Evolutionary conservation across 352 stramenopile genomes (phyloP).

Genomic region (Blastocystis sp.): DNA sequence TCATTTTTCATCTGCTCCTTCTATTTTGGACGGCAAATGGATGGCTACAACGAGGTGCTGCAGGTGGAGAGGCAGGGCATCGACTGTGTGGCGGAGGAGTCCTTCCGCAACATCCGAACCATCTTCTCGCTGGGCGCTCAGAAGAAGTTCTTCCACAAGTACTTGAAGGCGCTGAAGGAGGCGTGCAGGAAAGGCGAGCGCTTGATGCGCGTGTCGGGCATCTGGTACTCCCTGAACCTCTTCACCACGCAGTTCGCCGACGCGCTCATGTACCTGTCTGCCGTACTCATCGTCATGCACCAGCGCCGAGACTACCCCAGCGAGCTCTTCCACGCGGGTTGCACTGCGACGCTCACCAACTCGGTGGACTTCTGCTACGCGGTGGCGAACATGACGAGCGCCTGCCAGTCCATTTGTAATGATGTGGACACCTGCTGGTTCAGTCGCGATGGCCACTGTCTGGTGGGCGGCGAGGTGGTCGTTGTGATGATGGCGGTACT

Average conservation of each 20-base stretch:
- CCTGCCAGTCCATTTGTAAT: conserved; percentile 22
- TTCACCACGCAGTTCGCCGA: conserved; percentile 74
- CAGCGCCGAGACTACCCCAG: conserved; percentile 31
- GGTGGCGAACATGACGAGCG: not conserved
- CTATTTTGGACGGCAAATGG: conserved; percentile 5
- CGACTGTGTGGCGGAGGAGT: conserved; percentile 77
- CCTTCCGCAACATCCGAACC: conserved; percentile 77
- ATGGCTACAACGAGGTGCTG: not conserved
- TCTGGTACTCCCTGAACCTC: not conserved
- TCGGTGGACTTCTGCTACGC: conserved; percentile 51
- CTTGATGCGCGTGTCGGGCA: not conserved
- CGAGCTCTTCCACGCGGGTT: not conserved
- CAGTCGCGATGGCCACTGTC: conserved; percentile 72
- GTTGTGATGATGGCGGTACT: conserved; percentile 79
- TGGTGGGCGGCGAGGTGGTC: conserved; percentile 76
- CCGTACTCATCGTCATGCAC: conserved; percentile 72
- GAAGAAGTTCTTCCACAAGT: conserved; percentile 76
- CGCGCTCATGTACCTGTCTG: conserved; percentile 76
- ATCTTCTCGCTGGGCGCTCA: conserved; percentile 80
- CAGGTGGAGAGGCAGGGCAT: conserved; percentile 71
- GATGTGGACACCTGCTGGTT: conserved; percentile 34
- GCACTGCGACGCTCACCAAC: not conserved
- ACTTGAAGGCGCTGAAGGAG: conserved; percentile 73
- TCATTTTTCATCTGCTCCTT: conserved; percentile 27
- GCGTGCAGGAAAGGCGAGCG: not conserved